Base-by-base conservation (phyloP, 768 basidiomycete species). In the Amanita subjunquillea region DNA sequence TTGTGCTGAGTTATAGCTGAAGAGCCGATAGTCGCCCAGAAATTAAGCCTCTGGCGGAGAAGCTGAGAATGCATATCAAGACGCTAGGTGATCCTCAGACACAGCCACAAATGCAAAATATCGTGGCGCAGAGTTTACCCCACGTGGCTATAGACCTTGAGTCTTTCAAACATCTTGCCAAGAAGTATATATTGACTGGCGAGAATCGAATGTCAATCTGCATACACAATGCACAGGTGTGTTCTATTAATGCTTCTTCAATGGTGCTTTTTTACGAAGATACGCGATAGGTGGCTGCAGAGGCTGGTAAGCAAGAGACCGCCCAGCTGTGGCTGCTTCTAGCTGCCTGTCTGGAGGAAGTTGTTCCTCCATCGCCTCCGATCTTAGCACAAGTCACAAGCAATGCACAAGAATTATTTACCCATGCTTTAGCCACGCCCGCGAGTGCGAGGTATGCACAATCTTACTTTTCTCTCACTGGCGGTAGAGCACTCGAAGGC, bases 241-340 rank as follows among this genome's bases (percentile, higher is more conserved):
- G 62, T 59, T 3, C 23, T 29, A 25, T 40, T 30, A 17, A 36
- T 2, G 23, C 10, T 48, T n/a, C 10, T 5, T 45, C 38, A 39
- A 36, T 37, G 46, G 2, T 46, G 25, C 25, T 27, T 34, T 25
- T n/a, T 41, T 20, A 32, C 51, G 20, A 27, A 48, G 34, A 29
- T 48, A 41, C 22, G 13, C 48, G 25, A 36, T 39, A 86, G 82
- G 65, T 73, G 41, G 87, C 89, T 6, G 63, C 78, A n/a, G 67
- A 77, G 51, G 81, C 71, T 7, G 80, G 80, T 20, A 75, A 79
- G 54, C 60, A 71, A 25, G 68, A 75, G 3, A 76, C 77, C 3
- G 82, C 80, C 1, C 83, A 87, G 58, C 71, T 72, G 2, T 91
- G 89, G 89, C 57, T 79, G 7, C 65, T 91, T 2, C 63, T 91